Evolutionary conservation across 768 basidiomycete species (phyloP), one percentile per base, ranked within the genome.

Genomic region (Mycena venus): DNA sequence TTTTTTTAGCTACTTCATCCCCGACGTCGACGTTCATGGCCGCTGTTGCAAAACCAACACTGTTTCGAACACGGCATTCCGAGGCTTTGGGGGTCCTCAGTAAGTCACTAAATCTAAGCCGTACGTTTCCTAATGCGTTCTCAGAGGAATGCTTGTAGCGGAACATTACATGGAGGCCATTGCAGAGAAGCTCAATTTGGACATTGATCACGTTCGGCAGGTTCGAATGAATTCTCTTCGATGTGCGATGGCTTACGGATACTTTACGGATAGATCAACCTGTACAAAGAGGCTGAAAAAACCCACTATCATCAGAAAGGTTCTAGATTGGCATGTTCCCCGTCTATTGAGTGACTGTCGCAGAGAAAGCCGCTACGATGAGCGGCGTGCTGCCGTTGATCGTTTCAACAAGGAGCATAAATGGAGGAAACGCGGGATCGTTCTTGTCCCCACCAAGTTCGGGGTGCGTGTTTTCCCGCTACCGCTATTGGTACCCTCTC

Each of bases 131-230:
- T 36, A 8, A 72, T 4, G 12, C 1, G 2, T 34, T 55, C 32
- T 10, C 53, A 74, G 73, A 66, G 76, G 76, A 65, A 77, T 77
- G 76, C 55, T 72, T 42, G 76, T 77, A 3, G 76, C 76, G 7
- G 76, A 77, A 25, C 76, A 77, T 40, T 77, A 77, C 56, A 66
- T 77, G 12, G 74, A 77, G 42, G 76, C 73, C 7, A 77, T 77
- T 27, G 73, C 76, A 1, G 32, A 75, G 12, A 68, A 70, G n/a
- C 76, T 77, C 17, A 66, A 72, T 38, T 42, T 77, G 23, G 47
- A 77, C 60, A 77, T 75, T 27, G 76, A 77, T 56, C 73, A 77
- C 67, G 70, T 77, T 27, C 73, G 76, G 4, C 51, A 77, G 74
- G 76, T 77, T 68, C 36, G 76, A 58, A 56, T 51, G n/a, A 32